phyloP scores from a whole-genome alignment of 2,329 filamentous ascomycete genomes.

The Dactylellina cionopaga region DNA sequence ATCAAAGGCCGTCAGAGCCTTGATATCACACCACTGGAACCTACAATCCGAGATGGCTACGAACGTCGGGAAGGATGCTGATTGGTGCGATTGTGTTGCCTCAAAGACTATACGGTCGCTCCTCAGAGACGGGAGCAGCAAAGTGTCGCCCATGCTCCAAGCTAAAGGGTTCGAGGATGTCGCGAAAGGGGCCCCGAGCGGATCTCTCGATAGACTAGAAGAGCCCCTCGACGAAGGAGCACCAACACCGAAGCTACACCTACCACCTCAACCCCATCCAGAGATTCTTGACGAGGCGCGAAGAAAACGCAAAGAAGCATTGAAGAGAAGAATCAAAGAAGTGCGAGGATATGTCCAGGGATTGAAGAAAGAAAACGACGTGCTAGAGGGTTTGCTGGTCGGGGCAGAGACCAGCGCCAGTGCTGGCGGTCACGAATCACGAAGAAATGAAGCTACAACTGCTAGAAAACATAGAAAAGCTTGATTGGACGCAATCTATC shows the following conservation, averaged over 20 bases:
- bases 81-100: constrained; percentile 39
- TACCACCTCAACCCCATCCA: constrained; percentile 39
- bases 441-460: constrained; percentile 32
- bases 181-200: constrained; percentile 39
- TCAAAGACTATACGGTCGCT: constrained; percentile 36
- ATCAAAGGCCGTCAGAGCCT: constrained; percentile 21
- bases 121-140: constrained; percentile 32
- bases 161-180: constrained; percentile 38
- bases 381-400: constrained; percentile 52
- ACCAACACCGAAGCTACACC: constrained; percentile 3
- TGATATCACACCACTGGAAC: constrained; percentile 50
- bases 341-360: constrained; percentile 48
- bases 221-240: constrained; percentile 1
- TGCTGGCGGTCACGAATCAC: constrained; percentile 1
- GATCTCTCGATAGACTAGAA: constrained; percentile 11
- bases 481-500: not conserved
- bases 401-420: not conserved
- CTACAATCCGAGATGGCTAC: constrained; percentile 35
- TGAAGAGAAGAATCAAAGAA: constrained; percentile 54
- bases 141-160: constrained; percentile 13
- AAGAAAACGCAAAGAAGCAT: constrained; percentile 50
- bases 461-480: constrained; percentile 13
- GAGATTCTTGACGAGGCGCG: constrained; percentile 40
- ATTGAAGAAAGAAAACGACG: constrained; percentile 50
- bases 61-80: constrained; percentile 12